A percentile compares a stretch with the other conserved stretches of the same genome.
Conservation (phyloP, 1,284 basidiomycete genomes). For the Stygiomarasmius scandens region DNA sequence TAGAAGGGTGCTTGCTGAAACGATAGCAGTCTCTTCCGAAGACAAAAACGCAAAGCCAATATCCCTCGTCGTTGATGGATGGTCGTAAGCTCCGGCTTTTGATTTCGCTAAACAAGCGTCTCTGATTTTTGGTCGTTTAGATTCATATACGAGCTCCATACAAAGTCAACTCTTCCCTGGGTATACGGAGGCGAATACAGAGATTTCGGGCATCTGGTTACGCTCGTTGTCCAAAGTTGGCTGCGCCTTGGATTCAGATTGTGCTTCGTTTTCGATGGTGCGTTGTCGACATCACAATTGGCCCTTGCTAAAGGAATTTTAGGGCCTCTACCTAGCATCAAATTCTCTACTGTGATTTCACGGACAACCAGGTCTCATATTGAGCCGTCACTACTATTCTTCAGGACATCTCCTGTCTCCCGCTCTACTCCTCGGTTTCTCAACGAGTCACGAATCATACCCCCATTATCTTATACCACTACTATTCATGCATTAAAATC, state of each 20-base stretch:
- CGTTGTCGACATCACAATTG: constrained; percentile 28
- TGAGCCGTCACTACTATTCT: constrained; percentile 75
- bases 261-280: constrained; percentile 93
- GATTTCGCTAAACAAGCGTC: constrained; percentile 16
- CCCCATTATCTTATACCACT: constrained; percentile 66
- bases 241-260: constrained; percentile 71
- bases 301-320: constrained; percentile 23
- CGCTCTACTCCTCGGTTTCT: constrained; percentile 74
- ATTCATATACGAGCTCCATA: constrained; percentile 77
- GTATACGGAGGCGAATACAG: constrained; percentile 85
- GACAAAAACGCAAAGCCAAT: constrained; percentile 20
- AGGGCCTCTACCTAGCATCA: constrained; percentile 76
- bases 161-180: constrained; percentile 72
- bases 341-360: constrained; percentile 70
- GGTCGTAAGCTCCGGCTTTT: constrained; percentile 71
- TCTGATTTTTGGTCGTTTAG: constrained; percentile 40
- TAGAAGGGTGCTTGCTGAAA: constrained; percentile 53
- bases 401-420: constrained; percentile 76
- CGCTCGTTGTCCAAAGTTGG: constrained; percentile 68
- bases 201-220: constrained; percentile 56
- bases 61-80: constrained; percentile 78
- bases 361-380: constrained; percentile 63
- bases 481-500: constrained; percentile 63
- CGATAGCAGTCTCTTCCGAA: constrained; percentile 41
- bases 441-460: constrained; percentile 73